Conservation (phyloP, 768 basidiomycete genomes). For the Rhodotorula sphaerocarpa region DNA sequence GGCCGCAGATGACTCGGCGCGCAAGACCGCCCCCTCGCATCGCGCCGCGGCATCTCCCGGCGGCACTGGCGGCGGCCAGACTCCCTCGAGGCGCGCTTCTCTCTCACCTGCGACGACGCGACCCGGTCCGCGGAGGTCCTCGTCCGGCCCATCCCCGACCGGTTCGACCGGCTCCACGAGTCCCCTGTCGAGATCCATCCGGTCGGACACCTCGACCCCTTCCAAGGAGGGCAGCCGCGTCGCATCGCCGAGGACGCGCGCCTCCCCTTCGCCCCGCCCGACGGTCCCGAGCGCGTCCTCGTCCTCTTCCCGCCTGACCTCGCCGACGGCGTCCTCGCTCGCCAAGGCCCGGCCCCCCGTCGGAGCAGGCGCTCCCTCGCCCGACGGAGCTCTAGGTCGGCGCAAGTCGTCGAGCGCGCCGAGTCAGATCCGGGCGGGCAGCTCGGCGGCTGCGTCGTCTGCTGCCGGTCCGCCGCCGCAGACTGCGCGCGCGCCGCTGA, state of each 20-base stretch:
- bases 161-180: neutral
- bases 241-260: neutral
- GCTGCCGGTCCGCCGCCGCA: neutral
- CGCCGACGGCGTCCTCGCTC: slow-evolving; percentile 29
- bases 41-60: too few relatives aligned
- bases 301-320: neutral
- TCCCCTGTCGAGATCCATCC: neutral
- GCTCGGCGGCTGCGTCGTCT: neutral
- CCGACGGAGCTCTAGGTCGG: neutral
- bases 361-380: too few relatives aligned
- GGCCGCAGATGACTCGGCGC: too few relatives aligned
- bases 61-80: too few relatives aligned
- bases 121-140: too few relatives aligned
- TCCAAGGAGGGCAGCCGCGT: too few relatives aligned
- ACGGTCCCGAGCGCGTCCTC: neutral
- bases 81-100: too few relatives aligned
- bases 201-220: too few relatives aligned
- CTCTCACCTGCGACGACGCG: too few relatives aligned
- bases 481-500: too few relatives aligned
- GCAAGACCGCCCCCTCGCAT: too few relatives aligned
- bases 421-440: neutral
- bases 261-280: neutral
- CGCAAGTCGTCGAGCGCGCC: neutral
- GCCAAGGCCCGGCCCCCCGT: slow-evolving; percentile 12
- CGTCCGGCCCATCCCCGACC: neutral